phyloP scores from a whole-genome alignment of 202 grass and related monocot genomes.

The Dendrocalamus latiflorus region DNA sequence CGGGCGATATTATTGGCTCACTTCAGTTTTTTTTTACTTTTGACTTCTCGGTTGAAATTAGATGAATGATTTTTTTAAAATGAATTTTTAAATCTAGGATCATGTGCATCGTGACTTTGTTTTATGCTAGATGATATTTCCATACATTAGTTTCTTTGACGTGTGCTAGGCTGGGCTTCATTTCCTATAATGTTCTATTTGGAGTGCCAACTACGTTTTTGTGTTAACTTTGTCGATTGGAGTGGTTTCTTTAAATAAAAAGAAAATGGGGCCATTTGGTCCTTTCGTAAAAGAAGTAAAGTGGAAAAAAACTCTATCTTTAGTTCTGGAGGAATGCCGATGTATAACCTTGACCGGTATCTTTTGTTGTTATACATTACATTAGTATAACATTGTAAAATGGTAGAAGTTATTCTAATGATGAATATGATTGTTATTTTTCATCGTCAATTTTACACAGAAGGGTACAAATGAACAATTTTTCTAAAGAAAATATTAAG shows the following conservation, averaged over 20 bases:
- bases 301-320: neutral
- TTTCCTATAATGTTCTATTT: neutral
- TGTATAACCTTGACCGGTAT: neutral
- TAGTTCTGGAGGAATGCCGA: neutral
- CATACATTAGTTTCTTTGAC: neutral
- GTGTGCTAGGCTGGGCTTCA: neutral
- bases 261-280: no score
- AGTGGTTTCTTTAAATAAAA: no score
- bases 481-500: no score
- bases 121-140: no score
- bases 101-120: no score
- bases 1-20: neutral
- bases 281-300: neutral
- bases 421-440: neutral
- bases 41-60: no score
- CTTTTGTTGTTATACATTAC: neutral
- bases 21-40: no score
- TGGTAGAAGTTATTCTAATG: neutral
- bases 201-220: no score
- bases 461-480: no score
- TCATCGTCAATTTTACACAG: neutral
- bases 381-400: neutral
- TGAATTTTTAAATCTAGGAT: no score
- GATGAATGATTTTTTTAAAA: no score
- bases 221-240: no score